Evolutionary conservation across 2,329 filamentous ascomycete genomes (phyloP).

Genomic region (Furcasterigmium furcatum): DNA sequence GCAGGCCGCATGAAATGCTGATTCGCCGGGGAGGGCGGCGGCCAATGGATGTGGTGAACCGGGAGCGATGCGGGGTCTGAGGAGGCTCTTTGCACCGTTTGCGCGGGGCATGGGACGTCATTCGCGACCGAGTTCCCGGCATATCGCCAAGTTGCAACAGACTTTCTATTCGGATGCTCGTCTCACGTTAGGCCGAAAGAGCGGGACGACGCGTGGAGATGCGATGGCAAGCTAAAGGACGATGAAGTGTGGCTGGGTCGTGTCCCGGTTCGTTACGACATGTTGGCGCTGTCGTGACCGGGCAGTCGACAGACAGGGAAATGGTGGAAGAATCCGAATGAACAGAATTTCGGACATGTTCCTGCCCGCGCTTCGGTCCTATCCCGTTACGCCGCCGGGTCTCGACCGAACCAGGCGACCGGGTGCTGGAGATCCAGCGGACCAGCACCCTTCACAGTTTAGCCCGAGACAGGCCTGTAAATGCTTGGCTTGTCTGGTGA

Average conservation of each 20-base stretch:
- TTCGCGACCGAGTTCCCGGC: not conserved
- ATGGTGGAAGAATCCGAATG: too few species aligned
- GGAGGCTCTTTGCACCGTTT: slow-evolving; percentile 11
- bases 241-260: too few species aligned
- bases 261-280: too few species aligned
- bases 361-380: too few species aligned
- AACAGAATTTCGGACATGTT: too few species aligned
- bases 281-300: too few species aligned
- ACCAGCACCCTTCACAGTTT: too few species aligned
- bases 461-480: not conserved
- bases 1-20: slow-evolving; percentile 5
- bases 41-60: slow-evolving; percentile 1
- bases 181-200: slow-evolving; percentile 1
- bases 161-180: not conserved
- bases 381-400: too few species aligned
- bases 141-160: not conserved
- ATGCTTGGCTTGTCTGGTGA: not conserved
- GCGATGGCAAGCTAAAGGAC: too few species aligned
- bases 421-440: too few species aligned
- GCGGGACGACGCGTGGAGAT: not conserved
- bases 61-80: slow-evolving; percentile 5
- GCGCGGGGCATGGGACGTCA: slow-evolving; percentile 9
- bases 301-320: too few species aligned
- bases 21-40: slow-evolving; percentile 3
- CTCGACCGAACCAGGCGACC: too few species aligned